Percentiles rank a stretch among this genome's conserved stretches.
phyloP scores from a whole-genome alignment of 2,329 filamentous ascomycete genomes.

The Tolypocladium cylindrosporum region DNA sequence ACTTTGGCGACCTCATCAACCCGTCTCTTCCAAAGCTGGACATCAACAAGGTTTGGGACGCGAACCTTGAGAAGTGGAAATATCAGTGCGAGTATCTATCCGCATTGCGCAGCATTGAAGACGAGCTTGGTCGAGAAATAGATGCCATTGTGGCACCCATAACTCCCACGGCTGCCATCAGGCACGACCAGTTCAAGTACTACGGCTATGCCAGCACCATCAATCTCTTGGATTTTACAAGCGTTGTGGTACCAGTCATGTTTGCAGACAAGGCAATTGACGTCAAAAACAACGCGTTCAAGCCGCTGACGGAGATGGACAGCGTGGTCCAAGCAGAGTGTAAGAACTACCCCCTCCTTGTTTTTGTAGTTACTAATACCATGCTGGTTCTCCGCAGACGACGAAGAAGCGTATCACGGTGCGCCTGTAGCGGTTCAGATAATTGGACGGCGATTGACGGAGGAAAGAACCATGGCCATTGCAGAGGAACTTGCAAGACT shows the following conservation, averaged over 20 bases:
- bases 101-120: constrained; percentile 8
- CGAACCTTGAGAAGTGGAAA: constrained; percentile 21
- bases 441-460: constrained; percentile 12
- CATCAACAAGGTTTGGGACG: constrained; percentile 13
- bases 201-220: constrained; percentile 25
- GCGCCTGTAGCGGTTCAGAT: constrained; percentile 15
- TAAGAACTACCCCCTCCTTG: constrained; percentile 5
- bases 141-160: constrained; percentile 30
- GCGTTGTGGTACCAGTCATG: constrained; percentile 32
- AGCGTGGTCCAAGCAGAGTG: constrained; percentile 12
- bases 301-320: constrained; percentile 12
- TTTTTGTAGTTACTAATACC: background rate
- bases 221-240: constrained; percentile 29
- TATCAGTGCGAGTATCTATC: constrained; percentile 23
- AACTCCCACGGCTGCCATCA: constrained; percentile 28
- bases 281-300: constrained; percentile 6
- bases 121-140: constrained; percentile 11
- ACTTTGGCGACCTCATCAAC: constrained; percentile 13
- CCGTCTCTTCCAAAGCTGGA: constrained; percentile 11
- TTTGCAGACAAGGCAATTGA: constrained; percentile 29
- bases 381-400: constrained; percentile 1
- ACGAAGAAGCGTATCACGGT: constrained; percentile 14
- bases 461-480: constrained; percentile 19
- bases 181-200: constrained; percentile 25
- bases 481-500: constrained; percentile 23